A percentile compares a stretch with the other conserved stretches of the same genome.
These are phyloP conservation scores for Suhomyces prunicola DNA, from an alignment of 805 yeast species.

Conservation along the genomic window DNA sequence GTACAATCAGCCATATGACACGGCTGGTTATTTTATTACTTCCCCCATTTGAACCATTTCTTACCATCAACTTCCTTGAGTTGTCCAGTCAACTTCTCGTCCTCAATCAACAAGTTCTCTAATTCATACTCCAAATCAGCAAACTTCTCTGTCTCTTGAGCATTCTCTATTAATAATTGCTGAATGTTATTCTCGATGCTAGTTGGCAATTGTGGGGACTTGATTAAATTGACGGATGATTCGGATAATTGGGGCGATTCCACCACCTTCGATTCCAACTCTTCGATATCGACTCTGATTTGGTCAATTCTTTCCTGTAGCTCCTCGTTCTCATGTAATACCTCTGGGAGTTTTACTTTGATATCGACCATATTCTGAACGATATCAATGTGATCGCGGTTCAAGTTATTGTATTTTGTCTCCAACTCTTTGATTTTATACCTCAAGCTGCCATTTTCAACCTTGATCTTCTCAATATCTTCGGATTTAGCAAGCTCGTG, in stretches of 20 bases:
- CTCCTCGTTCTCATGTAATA: conserved; percentile 71
- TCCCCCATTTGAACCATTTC: conserved; percentile 32
- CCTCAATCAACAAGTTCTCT: conserved; percentile 22
- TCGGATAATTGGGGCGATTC: conserved; percentile 8
- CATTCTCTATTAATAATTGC: conserved; percentile 33
- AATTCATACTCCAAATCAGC: conserved; percentile 39
- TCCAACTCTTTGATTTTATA: conserved; percentile 73
- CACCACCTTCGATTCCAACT: conserved; percentile 39
- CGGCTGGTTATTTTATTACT: neutral
- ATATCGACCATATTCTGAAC: conserved; percentile 86
- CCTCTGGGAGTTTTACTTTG: conserved; percentile 69
- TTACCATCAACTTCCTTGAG: conserved; percentile 14
- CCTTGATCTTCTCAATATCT: conserved; percentile 57
- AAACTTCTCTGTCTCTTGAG: conserved; percentile 36
- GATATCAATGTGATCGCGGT: conserved; percentile 78
- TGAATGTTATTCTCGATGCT: conserved; percentile 37
- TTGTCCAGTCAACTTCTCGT: conserved; percentile 21
- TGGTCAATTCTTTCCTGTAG: conserved; percentile 43
- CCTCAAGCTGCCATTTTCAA: conserved; percentile 68
- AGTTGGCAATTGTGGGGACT: conserved; percentile 20
- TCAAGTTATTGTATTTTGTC: conserved; percentile 61
- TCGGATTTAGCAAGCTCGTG: conserved; percentile 62
- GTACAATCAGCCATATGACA: neutral
- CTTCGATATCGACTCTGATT: conserved; percentile 30
- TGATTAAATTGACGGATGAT: conserved; percentile 8